Evolutionary conservation across 2,329 filamentous ascomycete genomes (phyloP).

Genomic region (Colletotrichum siamense): DNA sequence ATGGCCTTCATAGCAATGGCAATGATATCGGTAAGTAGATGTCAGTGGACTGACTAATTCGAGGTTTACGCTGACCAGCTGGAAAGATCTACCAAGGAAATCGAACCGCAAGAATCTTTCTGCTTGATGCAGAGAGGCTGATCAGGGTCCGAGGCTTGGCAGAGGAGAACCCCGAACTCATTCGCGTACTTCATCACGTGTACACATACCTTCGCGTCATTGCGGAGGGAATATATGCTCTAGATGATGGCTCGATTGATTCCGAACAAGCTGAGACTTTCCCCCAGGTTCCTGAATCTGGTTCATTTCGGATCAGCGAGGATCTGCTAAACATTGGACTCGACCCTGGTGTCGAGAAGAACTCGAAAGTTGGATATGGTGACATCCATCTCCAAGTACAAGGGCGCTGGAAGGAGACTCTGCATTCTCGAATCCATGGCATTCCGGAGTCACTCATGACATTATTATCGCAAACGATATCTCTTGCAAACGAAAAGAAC

Average conservation of each 20-base stretch:
- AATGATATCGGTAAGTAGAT: conserved; percentile 23
- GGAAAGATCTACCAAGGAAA: neutral
- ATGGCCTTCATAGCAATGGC: conserved; percentile 45
- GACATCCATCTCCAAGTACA: conserved; percentile 47
- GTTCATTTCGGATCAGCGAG: conserved; percentile 29
- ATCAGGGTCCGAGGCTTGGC: conserved; percentile 43
- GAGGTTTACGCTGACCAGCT: neutral
- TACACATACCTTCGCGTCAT: conserved; percentile 50
- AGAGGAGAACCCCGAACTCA: conserved; percentile 34
- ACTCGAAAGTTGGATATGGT: conserved; percentile 44
- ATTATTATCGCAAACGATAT: conserved; percentile 44
- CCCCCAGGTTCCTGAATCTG: neutral
- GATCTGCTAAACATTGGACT: conserved; percentile 22
- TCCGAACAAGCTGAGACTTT: neutral
- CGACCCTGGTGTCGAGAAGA: conserved; percentile 31
- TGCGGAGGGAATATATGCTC: conserved; percentile 38
- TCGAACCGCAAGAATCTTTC: conserved; percentile 17
- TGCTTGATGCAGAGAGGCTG: conserved; percentile 47
- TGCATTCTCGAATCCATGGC: conserved; percentile 50
- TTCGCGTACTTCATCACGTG: conserved; percentile 50
- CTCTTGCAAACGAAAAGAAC: conserved; percentile 46
- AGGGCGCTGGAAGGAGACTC: conserved; percentile 41
- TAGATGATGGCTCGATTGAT: neutral
- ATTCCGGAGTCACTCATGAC: conserved; percentile 46
- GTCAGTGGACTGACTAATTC: neutral